phyloP scores from a whole-genome alignment of 768 basidiomycete genomes.

The Candolleomyces efflorescens region DNA sequence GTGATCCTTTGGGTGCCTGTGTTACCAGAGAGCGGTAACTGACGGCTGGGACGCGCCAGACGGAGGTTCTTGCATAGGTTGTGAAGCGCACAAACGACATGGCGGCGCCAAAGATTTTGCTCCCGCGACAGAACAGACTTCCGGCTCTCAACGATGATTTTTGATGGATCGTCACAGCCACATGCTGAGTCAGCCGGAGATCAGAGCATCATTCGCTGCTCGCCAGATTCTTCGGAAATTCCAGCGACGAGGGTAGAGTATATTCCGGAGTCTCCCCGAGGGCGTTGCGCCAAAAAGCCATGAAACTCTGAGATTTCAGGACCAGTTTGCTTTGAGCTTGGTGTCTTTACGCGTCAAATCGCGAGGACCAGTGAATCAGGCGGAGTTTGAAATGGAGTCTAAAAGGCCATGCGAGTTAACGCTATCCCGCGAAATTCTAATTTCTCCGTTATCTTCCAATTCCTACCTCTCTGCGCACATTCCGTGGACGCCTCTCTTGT shows the following conservation, averaged over 20 bases:
- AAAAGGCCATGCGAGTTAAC: not conserved
- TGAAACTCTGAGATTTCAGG: not conserved
- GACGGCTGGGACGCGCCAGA: not conserved
- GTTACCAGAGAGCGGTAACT: not conserved
- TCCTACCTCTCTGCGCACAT: not conserved
- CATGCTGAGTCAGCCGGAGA: not conserved
- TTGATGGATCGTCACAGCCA: not conserved
- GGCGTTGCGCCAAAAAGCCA: not conserved
- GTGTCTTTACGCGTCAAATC: not conserved
- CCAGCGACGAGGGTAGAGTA: not conserved
- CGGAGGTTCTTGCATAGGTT: not conserved
- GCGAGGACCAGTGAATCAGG: not conserved
- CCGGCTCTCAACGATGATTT: not conserved
- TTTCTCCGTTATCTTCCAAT: conserved; percentile 4
- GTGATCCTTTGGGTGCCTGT: not conserved
- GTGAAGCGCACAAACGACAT: not conserved
- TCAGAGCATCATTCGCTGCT: not conserved
- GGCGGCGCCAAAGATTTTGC: too few relatives aligned
- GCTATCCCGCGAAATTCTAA: not conserved
- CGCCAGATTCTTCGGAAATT: conserved; percentile 1
- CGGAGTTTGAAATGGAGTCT: conserved; percentile 2
- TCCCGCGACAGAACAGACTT: too few relatives aligned
- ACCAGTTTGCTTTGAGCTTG: not conserved
- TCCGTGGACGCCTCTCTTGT: not conserved
- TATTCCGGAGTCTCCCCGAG: not conserved